A percentile compares a stretch with the other conserved stretches of the same genome.
These are phyloP conservation scores for Xylaria nigripes DNA, from an alignment of 495 filamentous ascomycete genomes.

Conservation along the genomic window DNA sequence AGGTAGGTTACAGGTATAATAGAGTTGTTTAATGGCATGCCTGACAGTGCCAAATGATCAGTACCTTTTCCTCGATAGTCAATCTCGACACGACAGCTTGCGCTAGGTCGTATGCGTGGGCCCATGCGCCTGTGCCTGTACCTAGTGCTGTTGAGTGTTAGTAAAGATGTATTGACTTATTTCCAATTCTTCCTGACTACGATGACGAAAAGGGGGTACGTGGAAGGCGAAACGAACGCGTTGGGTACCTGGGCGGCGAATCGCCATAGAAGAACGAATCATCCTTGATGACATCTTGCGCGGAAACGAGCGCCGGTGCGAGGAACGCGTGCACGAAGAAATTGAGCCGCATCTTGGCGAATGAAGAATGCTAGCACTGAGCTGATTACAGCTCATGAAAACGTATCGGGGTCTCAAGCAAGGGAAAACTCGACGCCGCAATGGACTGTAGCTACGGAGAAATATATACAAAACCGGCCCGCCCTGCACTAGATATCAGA, in stretches of 20 bases:
- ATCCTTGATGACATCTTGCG: constrained; percentile 29
- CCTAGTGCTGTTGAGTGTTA: constrained; percentile 58
- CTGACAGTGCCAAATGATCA: background rate
- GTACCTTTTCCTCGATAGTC: constrained; percentile 54
- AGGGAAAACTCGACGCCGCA: too few relatives aligned
- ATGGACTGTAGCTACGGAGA: too few relatives aligned
- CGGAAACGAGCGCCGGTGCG: background rate
- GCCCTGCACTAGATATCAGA: too few relatives aligned
- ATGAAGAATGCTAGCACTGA: too few relatives aligned
- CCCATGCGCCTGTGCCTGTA: constrained; percentile 37
- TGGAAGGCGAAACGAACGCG: constrained; percentile 30
- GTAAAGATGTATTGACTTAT: constrained; percentile 36
- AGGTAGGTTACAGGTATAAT: background rate
- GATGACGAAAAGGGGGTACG: background rate
- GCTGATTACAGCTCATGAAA: too few relatives aligned
- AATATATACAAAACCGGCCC: too few relatives aligned
- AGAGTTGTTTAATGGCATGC: too few relatives aligned
- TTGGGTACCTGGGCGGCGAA: constrained; percentile 51
- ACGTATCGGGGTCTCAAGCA: too few relatives aligned
- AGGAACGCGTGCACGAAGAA: background rate
- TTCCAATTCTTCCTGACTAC: background rate
- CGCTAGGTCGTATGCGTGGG: constrained; percentile 44
- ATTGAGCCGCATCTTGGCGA: background rate
- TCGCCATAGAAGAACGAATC: constrained; percentile 49
- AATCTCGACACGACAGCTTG: constrained; percentile 46